Conservation (phyloP, 441 rosid genomes). For the Adansonia rubrostipa region DNA sequence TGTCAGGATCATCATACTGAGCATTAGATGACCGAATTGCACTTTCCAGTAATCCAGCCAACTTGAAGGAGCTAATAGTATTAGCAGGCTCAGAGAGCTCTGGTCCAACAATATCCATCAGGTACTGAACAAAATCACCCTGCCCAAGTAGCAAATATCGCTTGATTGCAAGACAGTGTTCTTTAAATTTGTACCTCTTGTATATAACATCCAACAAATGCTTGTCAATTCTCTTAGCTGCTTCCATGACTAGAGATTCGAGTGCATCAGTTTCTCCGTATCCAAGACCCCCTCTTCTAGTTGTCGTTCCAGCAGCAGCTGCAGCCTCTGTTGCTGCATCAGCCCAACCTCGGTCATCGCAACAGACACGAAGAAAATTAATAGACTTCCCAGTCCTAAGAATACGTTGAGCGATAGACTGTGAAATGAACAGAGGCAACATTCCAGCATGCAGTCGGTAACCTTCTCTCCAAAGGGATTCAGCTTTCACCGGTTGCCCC, state of each 20-base stretch:
- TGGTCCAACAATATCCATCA: constrained; percentile 93
- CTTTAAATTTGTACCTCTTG: constrained; percentile 80
- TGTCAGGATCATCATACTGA: constrained; percentile 89
- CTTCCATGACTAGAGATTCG: constrained; percentile 81
- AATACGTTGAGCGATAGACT: constrained; percentile 81
- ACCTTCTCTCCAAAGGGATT: constrained; percentile 97
- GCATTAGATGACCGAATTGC: constrained; percentile 93
- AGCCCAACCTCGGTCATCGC: constrained; percentile 94
- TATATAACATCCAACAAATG: constrained; percentile 84
- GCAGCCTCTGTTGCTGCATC: constrained; percentile 90
- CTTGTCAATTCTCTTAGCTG: constrained; percentile 95
- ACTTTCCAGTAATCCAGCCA: constrained; percentile 89
- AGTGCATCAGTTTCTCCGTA: constrained; percentile 96
- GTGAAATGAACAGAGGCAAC: constrained; percentile 91
- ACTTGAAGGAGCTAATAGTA: constrained; percentile 85
- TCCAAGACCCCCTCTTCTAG: constrained; percentile 86
- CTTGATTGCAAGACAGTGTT: constrained; percentile 96
- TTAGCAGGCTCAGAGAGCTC: constrained; percentile 97
- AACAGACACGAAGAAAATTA: constrained; percentile 91
- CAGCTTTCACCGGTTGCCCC: constrained; percentile 87
- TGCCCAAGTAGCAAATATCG: constrained; percentile 91
- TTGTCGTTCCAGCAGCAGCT: constrained; percentile 85
- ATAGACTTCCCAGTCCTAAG: constrained; percentile 95
- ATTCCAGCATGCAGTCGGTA: constrained; percentile 80
- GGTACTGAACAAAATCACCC: constrained; percentile 96